These are phyloP conservation scores for Carex scoparia DNA, from an alignment of 176 grass and related monocot genomes.

Conservation along the genomic window DNA sequence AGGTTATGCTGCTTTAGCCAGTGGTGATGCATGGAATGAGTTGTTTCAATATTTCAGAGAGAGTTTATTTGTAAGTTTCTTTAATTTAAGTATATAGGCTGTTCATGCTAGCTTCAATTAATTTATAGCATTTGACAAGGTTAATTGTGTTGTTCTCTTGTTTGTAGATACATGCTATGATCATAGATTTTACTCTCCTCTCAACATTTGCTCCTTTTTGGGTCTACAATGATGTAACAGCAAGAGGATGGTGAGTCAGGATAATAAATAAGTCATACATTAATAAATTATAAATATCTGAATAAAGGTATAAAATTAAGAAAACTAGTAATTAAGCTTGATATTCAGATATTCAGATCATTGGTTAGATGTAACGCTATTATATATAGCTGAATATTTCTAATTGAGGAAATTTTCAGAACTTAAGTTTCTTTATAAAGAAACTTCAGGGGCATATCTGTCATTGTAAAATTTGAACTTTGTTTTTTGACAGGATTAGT, in stretches of 20 bases:
- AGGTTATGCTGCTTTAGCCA: conserved; percentile 59
- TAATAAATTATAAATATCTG: neutral
- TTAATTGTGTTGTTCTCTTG: conserved; percentile 17
- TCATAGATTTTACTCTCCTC: conserved; percentile 69
- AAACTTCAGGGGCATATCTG: neutral
- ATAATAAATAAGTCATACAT: neutral
- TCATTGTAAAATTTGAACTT: no score
- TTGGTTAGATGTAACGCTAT: neutral
- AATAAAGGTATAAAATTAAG: neutral
- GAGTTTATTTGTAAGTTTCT: conserved; percentile 77
- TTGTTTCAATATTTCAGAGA: conserved; percentile 74
- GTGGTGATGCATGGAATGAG: conserved; percentile 67
- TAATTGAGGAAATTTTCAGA: neutral
- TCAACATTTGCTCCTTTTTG: conserved; percentile 75
- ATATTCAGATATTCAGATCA: no score
- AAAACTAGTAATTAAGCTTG: neutral
- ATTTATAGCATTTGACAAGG: neutral
- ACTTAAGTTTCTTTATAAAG: neutral
- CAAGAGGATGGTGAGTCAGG: conserved; percentile 64
- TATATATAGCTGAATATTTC: neutral
- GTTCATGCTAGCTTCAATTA: neutral
- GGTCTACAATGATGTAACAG: conserved; percentile 94
- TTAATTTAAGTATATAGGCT: neutral
- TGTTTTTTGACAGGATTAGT: no score
- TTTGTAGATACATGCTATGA: conserved; percentile 72